Evolutionary conservation across 805 yeast genomes (phyloP).

Genomic region (Torulaspora indica): DNA sequence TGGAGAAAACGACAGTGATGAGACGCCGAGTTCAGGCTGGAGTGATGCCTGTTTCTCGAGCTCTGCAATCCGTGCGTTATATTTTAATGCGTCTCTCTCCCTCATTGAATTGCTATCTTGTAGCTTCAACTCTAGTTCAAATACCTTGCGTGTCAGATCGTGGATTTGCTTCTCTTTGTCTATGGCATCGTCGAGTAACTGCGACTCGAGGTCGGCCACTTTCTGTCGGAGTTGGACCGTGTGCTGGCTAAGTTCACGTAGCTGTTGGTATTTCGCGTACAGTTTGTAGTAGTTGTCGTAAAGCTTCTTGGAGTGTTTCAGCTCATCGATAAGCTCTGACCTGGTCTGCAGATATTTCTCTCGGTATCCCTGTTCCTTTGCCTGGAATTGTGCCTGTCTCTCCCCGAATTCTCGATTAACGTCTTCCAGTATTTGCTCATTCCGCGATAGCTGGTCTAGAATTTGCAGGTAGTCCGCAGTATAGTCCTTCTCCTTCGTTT

Average conservation of each 20-base stretch:
- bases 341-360: conserved; percentile 28
- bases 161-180: conserved; percentile 32
- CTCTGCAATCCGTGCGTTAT: conserved; percentile 29
- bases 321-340: conserved; percentile 34
- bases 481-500: conserved; percentile 9
- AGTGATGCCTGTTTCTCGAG: conserved; percentile 23
- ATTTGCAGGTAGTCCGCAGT: conserved; percentile 23
- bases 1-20: conserved; percentile 12
- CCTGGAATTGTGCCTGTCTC: conserved; percentile 8
- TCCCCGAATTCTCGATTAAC: conserved; percentile 15
- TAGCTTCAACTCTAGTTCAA: conserved; percentile 23
- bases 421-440: conserved; percentile 26
- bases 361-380: conserved; percentile 15
- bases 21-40: conserved; percentile 7
- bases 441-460: conserved; percentile 25
- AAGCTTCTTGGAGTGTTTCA: conserved; percentile 34
- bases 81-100: conserved; percentile 24
- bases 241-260: conserved; percentile 15
- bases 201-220: conserved; percentile 26
- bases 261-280: conserved; percentile 32
- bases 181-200: conserved; percentile 22
- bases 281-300: conserved; percentile 37
- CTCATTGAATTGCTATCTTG: conserved; percentile 25
- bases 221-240: conserved; percentile 16
- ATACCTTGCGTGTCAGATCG: conserved; percentile 26